Percentiles rank a stretch among this genome's conserved stretches.
phyloP scores from a whole-genome alignment of 2,329 filamentous ascomycete species.

The Neonectria hederae region DNA sequence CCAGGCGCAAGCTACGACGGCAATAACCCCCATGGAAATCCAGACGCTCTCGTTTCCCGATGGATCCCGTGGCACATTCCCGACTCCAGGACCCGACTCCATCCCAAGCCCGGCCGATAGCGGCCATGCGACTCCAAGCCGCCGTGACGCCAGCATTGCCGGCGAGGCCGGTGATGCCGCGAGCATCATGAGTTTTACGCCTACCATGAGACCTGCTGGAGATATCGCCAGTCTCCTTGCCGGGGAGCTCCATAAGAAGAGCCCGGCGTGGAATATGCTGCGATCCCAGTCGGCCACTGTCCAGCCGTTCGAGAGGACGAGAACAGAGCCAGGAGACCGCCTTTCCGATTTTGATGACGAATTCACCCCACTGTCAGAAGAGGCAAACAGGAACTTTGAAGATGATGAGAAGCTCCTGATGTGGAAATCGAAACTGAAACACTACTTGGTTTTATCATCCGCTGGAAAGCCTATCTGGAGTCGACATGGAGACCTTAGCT shows the following conservation, averaged over 20 bases:
- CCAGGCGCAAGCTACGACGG: conserved; percentile 80
- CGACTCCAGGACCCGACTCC: conserved; percentile 49
- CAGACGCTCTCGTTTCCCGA: conserved; percentile 80
- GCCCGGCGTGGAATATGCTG: conserved; percentile 74
- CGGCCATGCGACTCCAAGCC: conserved; percentile 52
- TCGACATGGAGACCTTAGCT: conserved; percentile 86
- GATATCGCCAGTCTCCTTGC: conserved; percentile 86
- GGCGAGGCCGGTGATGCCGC: conserved; percentile 69
- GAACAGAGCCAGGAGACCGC: conserved; percentile 56
- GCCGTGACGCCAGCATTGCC: conserved; percentile 43
- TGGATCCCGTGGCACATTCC: conserved; percentile 72
- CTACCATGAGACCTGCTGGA: conserved; percentile 68
- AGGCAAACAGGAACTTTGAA: conserved; percentile 50
- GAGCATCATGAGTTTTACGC: conserved; percentile 73
- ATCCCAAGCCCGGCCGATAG: conserved; percentile 52
- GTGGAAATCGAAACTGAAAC: conserved; percentile 95
- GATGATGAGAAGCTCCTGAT: conserved; percentile 71
- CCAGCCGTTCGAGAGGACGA: conserved; percentile 68
- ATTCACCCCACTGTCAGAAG: conserved; percentile 78
- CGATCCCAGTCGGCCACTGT: conserved; percentile 68
- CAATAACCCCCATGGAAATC: conserved; percentile 82
- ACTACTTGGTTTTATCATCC: conserved; percentile 95
- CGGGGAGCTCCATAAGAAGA: conserved; percentile 73
- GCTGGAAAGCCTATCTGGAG: conserved; percentile 98
- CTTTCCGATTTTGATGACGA: conserved; percentile 77